phyloP scores from a whole-genome alignment of 257 asterid species.

The Capsicum baccatum region DNA sequence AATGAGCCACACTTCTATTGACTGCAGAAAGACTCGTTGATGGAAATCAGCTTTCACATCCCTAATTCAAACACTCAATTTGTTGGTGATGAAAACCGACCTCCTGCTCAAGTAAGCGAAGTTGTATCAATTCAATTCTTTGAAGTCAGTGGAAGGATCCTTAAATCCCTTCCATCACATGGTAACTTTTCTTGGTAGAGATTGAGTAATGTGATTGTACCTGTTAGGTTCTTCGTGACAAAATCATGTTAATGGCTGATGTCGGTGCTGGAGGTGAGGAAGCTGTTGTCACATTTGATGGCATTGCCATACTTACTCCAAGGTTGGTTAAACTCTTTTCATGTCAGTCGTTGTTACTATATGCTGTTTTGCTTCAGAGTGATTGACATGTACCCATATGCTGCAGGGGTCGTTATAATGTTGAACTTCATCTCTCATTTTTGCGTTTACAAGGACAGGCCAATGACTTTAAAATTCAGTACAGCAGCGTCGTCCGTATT shows the following conservation, averaged over 20 bases:
- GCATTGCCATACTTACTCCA: slow-evolving; percentile 91
- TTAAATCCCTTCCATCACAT: not conserved
- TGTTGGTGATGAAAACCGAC: slow-evolving; percentile 87
- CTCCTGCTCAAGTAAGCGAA: slow-evolving; percentile 82
- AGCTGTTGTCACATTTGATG: slow-evolving; percentile 90
- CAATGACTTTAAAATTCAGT: slow-evolving; percentile 94
- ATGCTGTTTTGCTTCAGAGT: slow-evolving; percentile 29
- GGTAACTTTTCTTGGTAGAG: not conserved
- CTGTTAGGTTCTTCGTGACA: slow-evolving; percentile 80
- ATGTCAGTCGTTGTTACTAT: not conserved
- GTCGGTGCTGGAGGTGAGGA: slow-evolving; percentile 96
- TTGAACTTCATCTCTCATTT: slow-evolving; percentile 94
- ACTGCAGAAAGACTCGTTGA: slow-evolving; percentile 91
- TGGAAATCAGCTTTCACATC: slow-evolving; percentile 95
- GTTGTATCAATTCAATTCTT: not conserved
- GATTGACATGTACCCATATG: slow-evolving; percentile 36
- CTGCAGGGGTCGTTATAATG: slow-evolving; percentile 87
- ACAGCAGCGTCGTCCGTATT: slow-evolving; percentile 93
- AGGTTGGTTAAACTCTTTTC: slow-evolving; percentile 53
- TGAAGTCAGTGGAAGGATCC: not conserved
- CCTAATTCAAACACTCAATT: slow-evolving; percentile 92
- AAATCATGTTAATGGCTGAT: slow-evolving; percentile 91
- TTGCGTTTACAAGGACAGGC: slow-evolving; percentile 99
- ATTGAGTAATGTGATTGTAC: slow-evolving; percentile 30
- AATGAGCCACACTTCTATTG: slow-evolving; percentile 2